A percentile compares a stretch with the other conserved stretches of the same genome.
Evolutionary conservation across 805 yeast genomes (phyloP).

Genomic region (Pichia nanzhaoensis): DNA sequence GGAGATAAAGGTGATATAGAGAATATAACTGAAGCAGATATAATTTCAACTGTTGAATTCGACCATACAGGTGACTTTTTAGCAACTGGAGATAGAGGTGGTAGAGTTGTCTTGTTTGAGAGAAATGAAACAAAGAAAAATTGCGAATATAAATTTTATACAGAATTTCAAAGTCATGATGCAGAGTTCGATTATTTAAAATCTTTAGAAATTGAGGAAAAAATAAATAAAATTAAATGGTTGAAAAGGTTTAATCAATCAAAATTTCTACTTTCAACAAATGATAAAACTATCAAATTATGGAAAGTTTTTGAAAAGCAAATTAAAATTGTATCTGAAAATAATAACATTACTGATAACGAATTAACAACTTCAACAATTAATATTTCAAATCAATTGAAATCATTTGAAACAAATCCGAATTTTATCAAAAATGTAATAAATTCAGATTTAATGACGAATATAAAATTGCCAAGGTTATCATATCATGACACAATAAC

Average conservation of each 20-base stretch:
- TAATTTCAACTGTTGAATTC: conserved; percentile 94
- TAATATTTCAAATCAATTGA: conserved; percentile 19
- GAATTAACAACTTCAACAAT: conserved; percentile 11
- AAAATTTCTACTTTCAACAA: conserved; percentile 84
- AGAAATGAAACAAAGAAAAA: conserved; percentile 68
- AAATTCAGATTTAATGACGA: conserved; percentile 21
- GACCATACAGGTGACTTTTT: conserved; percentile 90
- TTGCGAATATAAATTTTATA: conserved; percentile 91
- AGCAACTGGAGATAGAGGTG: conserved; percentile 99
- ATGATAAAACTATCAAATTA: conserved; percentile 96
- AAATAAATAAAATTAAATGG: conserved; percentile 97
- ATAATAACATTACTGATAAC: conserved; percentile 33
- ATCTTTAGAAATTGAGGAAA: conserved; percentile 94
- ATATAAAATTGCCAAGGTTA: conserved; percentile 74
- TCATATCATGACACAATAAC: conserved; percentile 93
- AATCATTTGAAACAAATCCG: conserved; percentile 24
- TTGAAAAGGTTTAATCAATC: conserved; percentile 80
- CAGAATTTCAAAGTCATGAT: conserved; percentile 97
- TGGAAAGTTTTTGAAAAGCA: conserved; percentile 95
- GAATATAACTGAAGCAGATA: conserved; percentile 92
- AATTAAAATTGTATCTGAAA: conserved; percentile 86
- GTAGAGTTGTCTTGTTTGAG: conserved; percentile 93
- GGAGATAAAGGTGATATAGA: conserved; percentile 98
- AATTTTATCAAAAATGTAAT: conserved; percentile 14
- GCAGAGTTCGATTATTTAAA: conserved; percentile 97